Evolutionary conservation across 179 eudicot genomes (phyloP).

Genomic region (Spergularia azorica): DNA sequence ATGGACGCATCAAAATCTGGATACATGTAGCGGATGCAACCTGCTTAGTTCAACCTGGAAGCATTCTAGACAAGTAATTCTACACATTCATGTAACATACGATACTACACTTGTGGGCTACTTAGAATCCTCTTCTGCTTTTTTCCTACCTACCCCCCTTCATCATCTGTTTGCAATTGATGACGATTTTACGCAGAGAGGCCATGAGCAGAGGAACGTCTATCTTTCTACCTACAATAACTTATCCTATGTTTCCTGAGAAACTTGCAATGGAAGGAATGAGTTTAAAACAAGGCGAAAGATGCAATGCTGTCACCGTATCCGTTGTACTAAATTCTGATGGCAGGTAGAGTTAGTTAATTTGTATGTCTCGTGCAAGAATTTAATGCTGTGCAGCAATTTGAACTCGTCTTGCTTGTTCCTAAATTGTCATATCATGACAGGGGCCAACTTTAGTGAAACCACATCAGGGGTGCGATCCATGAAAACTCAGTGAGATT

Average conservation of each 20-base stretch:
- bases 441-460: background rate
- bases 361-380: background rate
- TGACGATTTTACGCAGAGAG: constrained; percentile 50
- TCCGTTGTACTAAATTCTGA: constrained; percentile 85
- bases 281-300: constrained; percentile 91
- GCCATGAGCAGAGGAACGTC: constrained; percentile 93
- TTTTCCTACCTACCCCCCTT: background rate
- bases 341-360: constrained; percentile 65
- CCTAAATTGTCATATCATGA: background rate
- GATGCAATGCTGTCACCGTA: constrained; percentile 77
- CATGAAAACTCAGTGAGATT: background rate
- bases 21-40: constrained; percentile 97
- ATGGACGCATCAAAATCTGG: constrained; percentile 91
- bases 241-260: constrained; percentile 98
- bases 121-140: background rate
- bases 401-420: background rate
- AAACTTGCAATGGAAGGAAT: constrained; percentile 98
- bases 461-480: background rate
- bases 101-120: constrained; percentile 12
- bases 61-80: constrained; percentile 79
- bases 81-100: constrained; percentile 24
- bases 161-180: background rate
- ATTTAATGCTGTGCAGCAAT: background rate
- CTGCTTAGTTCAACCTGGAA: constrained; percentile 80
- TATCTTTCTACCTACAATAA: constrained; percentile 86